Conservation (phyloP, 2,329 filamentous ascomycete species). For the Fusarium liriodendri region DNA sequence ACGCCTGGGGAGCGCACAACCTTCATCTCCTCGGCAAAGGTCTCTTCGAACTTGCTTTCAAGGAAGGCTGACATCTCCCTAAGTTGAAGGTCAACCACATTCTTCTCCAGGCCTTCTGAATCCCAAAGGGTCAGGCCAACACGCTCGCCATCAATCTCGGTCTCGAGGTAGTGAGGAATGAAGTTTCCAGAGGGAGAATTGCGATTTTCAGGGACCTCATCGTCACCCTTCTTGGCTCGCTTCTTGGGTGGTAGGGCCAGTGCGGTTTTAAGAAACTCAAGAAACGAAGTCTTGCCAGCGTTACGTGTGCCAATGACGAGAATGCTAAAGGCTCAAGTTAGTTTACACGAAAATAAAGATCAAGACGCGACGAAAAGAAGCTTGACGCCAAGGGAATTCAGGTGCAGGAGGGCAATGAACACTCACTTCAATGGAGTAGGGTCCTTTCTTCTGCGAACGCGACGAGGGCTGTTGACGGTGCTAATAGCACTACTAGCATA, state of each 20-base stretch:
- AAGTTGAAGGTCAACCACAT: conserved; percentile 92
- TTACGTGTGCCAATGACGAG: conserved; percentile 89
- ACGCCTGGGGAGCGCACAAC: conserved; percentile 92
- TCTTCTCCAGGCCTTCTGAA: conserved; percentile 94
- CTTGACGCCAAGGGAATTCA: not conserved
- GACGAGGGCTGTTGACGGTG: conserved; percentile 91
- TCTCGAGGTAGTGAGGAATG: conserved; percentile 90
- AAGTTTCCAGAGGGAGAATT: conserved; percentile 75
- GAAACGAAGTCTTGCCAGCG: conserved; percentile 95
- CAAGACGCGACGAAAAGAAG: not conserved
- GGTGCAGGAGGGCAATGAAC: not conserved
- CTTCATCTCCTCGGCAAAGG: conserved; percentile 97
- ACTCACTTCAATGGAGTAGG: conserved; percentile 98
- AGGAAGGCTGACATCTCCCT: conserved; percentile 92
- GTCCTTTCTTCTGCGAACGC: conserved; percentile 94
- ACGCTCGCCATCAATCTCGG: conserved; percentile 91
- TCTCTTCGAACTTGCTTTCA: conserved; percentile 98
- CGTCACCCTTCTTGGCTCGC: conserved; percentile 66
- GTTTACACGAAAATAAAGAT: not conserved
- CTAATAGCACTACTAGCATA: conserved; percentile 93
- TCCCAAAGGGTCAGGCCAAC: conserved; percentile 97
- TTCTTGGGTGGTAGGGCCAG: conserved; percentile 87
- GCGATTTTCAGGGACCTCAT: conserved; percentile 68
- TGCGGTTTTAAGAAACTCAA: conserved; percentile 92
- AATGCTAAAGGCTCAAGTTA: conserved; percentile 67